Evolutionary conservation across 1,284 basidiomycete species (phyloP).

Genomic region (Albatrellus sp.): DNA sequence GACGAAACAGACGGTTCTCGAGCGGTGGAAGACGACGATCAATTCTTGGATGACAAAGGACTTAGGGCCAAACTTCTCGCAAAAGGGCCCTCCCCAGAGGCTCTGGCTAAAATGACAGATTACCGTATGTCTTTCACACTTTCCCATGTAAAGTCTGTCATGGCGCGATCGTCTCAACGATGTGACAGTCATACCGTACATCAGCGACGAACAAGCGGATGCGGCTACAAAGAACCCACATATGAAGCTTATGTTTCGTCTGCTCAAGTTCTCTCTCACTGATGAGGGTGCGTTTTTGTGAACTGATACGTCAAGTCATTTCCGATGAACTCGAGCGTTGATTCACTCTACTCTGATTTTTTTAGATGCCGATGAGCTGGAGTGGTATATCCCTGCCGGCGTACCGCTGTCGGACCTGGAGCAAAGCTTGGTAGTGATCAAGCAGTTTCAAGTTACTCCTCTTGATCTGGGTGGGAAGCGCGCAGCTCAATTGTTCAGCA

Average conservation of each 20-base stretch:
- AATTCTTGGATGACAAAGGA: conserved; percentile 26
- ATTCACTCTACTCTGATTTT: conserved; percentile 2
- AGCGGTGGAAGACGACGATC: conserved; percentile 23
- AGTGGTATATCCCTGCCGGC: conserved; percentile 70
- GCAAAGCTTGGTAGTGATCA: conserved; percentile 55
- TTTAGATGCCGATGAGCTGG: conserved; percentile 55
- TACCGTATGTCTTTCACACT: conserved; percentile 45
- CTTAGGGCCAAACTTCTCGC: conserved; percentile 21
- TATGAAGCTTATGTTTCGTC: conserved; percentile 72
- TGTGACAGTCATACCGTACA: conserved; percentile 57
- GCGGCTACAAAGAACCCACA: conserved; percentile 68
- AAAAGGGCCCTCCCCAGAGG: conserved; percentile 53
- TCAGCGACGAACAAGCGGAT: conserved; percentile 59
- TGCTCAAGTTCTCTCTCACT: conserved; percentile 51
- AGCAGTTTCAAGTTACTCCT: conserved; percentile 64
- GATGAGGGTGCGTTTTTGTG: conserved; percentile 38
- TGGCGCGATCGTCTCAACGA: not conserved
- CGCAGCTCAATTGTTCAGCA: conserved; percentile 49
- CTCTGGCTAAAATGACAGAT: conserved; percentile 60
- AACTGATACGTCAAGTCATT: not conserved
- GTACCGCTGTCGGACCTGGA: conserved; percentile 53
- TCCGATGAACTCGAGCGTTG: not conserved
- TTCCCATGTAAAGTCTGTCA: not conserved
- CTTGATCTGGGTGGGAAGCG: conserved; percentile 68
- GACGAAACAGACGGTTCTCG: conserved; percentile 49